These are phyloP conservation scores for Candida coleopterorum DNA, from an alignment of 805 yeast genomes.

Conservation along the genomic window DNA sequence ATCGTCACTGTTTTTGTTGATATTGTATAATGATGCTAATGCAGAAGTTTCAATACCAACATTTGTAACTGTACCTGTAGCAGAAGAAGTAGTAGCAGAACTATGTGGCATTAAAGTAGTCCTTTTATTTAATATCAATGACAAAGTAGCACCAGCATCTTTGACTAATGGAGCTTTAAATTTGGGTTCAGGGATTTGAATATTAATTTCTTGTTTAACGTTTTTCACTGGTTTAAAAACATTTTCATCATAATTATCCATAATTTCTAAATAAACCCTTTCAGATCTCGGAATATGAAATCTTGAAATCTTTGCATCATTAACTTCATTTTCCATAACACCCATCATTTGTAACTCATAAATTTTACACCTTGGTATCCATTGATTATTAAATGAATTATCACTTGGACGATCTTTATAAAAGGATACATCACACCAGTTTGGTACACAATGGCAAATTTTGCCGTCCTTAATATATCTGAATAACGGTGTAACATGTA, in stretches of 20 bases:
- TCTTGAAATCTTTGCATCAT: constrained; percentile 61
- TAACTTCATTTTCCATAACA: constrained; percentile 83
- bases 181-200: neutral
- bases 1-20: constrained; percentile 27
- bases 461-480: constrained; percentile 52
- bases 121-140: constrained; percentile 21
- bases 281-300: constrained; percentile 34
- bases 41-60: constrained; percentile 31
- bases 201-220: neutral
- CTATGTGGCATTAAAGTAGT: constrained; percentile 12
- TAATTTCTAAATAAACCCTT: constrained; percentile 49
- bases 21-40: constrained; percentile 31
- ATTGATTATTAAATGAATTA: constrained; percentile 37
- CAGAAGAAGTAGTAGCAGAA: constrained; percentile 25
- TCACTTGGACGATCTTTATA: constrained; percentile 58
- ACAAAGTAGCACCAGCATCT: constrained; percentile 21
- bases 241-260: constrained; percentile 62
- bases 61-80: constrained; percentile 36
- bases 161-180: constrained; percentile 8
- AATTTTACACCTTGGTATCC: constrained; percentile 94
- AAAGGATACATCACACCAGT: constrained; percentile 92
- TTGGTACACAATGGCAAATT: constrained; percentile 76
- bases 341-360: constrained; percentile 99
- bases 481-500: constrained; percentile 88
- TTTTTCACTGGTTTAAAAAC: constrained; percentile 37